phyloP scores from a whole-genome alignment of 1,284 basidiomycete genomes.

The Ustilago bromivora region DNA sequence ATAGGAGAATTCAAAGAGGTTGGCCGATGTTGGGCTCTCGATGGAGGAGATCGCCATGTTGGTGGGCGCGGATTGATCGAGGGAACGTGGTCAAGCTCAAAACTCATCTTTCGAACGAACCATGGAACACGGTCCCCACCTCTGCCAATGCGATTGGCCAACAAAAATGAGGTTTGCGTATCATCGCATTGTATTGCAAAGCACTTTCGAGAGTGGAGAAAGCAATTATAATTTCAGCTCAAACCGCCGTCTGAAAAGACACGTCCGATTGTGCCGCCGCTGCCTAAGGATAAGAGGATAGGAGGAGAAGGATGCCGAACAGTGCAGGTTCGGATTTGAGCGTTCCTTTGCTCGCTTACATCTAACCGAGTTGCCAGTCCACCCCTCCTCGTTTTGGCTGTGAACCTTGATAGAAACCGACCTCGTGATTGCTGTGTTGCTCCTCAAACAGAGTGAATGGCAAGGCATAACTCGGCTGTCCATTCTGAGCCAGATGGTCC shows the following conservation, averaged over 20 bases:
- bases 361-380: conserved; percentile 22
- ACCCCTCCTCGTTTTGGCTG: neutral
- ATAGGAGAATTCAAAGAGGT: conserved; percentile 7
- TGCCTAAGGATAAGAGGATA: neutral
- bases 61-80: conserved; percentile 10
- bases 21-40: neutral
- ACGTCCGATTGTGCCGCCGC: conserved; percentile 6
- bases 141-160: conserved; percentile 7
- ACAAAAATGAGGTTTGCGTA: neutral
- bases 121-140: neutral
- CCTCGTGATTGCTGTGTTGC: conserved; percentile 5
- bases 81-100: conserved; percentile 32
- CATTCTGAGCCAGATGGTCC: neutral
- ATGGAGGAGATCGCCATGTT: neutral
- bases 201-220: conserved; percentile 11
- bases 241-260: neutral
- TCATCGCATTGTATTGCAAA: conserved; percentile 15
- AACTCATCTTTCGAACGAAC: neutral
- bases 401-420: neutral
- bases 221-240: neutral
- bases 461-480: neutral
- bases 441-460: neutral
- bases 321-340: conserved; percentile 17
- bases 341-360: conserved; percentile 38
- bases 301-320: neutral